A percentile compares a stretch with the other conserved stretches of the same genome.
These are phyloP conservation scores for Penicillium sp. DNA, from an alignment of 2,329 filamentous ascomycete genomes.

Conservation along the genomic window DNA sequence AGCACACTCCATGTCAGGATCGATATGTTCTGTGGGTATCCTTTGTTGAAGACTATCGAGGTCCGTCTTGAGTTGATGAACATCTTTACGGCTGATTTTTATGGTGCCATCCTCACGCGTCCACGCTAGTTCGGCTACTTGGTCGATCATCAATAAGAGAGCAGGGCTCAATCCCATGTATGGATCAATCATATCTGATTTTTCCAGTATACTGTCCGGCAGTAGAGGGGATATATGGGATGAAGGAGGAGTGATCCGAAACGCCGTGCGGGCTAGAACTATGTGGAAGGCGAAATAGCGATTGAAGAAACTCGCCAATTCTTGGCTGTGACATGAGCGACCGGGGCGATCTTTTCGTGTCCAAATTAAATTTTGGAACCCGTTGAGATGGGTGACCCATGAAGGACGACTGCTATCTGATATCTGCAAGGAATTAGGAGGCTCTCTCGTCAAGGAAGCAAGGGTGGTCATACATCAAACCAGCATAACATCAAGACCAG, in stretches of 20 bases:
- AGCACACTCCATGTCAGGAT: constrained; percentile 12
- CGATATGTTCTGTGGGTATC: constrained; percentile 4
- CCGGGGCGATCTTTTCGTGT: constrained; percentile 10
- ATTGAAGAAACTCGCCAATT: constrained; percentile 19
- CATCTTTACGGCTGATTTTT: not conserved
- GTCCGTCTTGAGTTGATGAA: not conserved
- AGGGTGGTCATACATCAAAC: constrained; percentile 13
- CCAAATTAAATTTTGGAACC: constrained; percentile 17
- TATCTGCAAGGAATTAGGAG: constrained; percentile 13
- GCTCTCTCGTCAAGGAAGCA: not conserved
- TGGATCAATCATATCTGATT: constrained; percentile 18
- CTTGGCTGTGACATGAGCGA: constrained; percentile 13
- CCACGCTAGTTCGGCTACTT: constrained; percentile 19
- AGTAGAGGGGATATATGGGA: constrained; percentile 5
- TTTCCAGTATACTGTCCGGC: constrained; percentile 10
- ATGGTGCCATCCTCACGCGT: not conserved
- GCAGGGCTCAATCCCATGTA: constrained; percentile 23
- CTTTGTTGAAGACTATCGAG: constrained; percentile 13
- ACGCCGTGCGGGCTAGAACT: constrained; percentile 23
- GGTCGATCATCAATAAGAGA: constrained; percentile 20
- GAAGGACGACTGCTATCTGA: constrained; percentile 23
- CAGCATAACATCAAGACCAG: constrained; percentile 24
- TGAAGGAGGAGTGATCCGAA: constrained; percentile 8
- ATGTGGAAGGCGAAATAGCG: constrained; percentile 24
- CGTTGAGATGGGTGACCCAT: constrained; percentile 23